These are phyloP conservation scores for Pestalotiopsis sp. DNA, from an alignment of 2,329 filamentous ascomycete species.

Conservation along the genomic window DNA sequence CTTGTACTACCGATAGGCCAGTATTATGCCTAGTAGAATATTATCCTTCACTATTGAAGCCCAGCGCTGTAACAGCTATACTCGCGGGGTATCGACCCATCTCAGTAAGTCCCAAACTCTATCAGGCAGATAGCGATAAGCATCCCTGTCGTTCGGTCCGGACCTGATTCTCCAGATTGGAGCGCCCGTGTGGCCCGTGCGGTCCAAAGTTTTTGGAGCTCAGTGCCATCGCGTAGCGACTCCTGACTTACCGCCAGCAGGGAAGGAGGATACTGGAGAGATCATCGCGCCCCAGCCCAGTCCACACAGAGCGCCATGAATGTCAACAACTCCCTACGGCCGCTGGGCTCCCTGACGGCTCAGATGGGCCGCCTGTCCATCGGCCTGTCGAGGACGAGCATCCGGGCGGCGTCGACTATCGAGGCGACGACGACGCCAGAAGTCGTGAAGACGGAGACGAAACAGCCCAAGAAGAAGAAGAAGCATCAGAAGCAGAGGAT, in stretches of 20 bases:
- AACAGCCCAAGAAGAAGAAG: not conserved
- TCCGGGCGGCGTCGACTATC: slow-evolving; percentile 37
- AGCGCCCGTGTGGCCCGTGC: not conserved
- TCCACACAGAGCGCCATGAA: slow-evolving; percentile 34
- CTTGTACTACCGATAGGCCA: not conserved
- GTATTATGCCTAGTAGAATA: not conserved
- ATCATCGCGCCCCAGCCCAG: not conserved
- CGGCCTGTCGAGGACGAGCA: slow-evolving; percentile 41
- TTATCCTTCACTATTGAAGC: not conserved
- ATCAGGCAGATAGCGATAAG: slow-evolving; percentile 3
- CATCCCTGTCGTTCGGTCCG: slow-evolving; percentile 2
- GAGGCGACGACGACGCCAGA: not conserved
- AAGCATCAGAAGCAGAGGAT: slow-evolving; percentile 16
- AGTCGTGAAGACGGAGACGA: not conserved
- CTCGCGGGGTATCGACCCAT: not conserved
- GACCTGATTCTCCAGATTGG: not conserved
- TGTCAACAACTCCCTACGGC: slow-evolving; percentile 25
- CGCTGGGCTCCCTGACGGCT: slow-evolving; percentile 29
- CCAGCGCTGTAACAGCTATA: not conserved
- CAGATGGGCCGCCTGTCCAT: slow-evolving; percentile 45
- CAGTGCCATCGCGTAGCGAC: not conserved
- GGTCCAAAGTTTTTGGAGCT: slow-evolving; percentile 7
- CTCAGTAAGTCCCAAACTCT: not conserved
- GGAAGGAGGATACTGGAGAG: not conserved
- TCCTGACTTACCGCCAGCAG: not conserved